Conservation (phyloP, 2,329 filamentous ascomycete genomes). For the Ophiostoma piceae region DNA sequence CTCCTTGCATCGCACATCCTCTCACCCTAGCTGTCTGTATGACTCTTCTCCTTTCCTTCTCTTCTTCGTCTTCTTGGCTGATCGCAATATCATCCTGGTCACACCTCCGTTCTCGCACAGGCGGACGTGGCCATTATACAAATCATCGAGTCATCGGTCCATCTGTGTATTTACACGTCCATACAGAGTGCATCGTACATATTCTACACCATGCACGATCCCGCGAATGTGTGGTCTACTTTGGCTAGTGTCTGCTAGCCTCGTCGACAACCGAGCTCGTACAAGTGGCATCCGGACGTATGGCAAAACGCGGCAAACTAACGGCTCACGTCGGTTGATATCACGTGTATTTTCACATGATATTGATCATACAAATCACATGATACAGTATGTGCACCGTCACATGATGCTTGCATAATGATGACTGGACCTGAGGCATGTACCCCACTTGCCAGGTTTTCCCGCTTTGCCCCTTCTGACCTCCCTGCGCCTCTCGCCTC, state of each 20-base stretch:
- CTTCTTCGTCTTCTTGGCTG: neutral
- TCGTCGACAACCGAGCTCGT: slow-evolving; percentile 19
- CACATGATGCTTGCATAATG: neutral
- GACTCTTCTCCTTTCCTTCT: neutral
- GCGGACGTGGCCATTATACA: neutral
- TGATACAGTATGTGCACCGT: neutral
- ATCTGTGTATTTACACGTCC: neutral
- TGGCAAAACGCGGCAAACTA: slow-evolving; percentile 17
- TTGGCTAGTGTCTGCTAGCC: neutral
- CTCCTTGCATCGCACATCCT: neutral
- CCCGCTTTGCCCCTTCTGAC: neutral
- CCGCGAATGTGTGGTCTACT: neutral
- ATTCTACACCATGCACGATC: neutral
- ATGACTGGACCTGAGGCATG: neutral
- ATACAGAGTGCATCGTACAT: neutral
- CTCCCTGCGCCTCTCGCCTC: neutral
- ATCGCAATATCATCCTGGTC: neutral
- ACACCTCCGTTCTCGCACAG: slow-evolving; percentile 8
- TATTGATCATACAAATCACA: neutral
- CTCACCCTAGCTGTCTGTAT: neutral
- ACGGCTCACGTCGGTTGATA: neutral
- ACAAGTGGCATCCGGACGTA: slow-evolving; percentile 21
- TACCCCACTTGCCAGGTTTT: neutral
- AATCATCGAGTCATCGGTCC: neutral
- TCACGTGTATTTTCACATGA: neutral